Base-by-base conservation (phyloP, 1,139 yeast genomes). In the Saccharomyces hybrid region DNA sequence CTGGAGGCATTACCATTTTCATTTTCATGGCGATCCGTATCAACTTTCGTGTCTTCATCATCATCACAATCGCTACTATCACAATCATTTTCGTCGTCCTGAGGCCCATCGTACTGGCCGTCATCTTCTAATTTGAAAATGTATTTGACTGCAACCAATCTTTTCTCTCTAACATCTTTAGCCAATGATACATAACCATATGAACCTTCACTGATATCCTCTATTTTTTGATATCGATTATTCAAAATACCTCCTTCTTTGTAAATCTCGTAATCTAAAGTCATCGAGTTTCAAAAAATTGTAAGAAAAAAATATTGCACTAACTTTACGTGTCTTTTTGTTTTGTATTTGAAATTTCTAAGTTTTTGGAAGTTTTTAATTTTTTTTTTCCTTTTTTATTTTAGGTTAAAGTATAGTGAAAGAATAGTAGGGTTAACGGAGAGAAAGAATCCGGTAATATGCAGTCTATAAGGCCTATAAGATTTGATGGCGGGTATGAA, bases 101-200 rank as follows among this genome's bases (percentile, higher is more conserved):
- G 25, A 11, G 23, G n/a, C 5, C 13, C 13, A 14, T 38, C 44
- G 16, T 16, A 38, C 6, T 38, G 44, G n/a, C 44, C 44, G 34
- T 64, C 62, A 55, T 67, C 69, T 20, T 71, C 71, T 46, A 66
- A 57, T 54, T 74, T 73, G 64, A 73, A 75, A 58, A 90, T 85
- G 68, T 88, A 88, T 71, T 91, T 91, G 59, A 91, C 83, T 3
- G 97, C 97, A 32, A 87, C 96, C 53, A 87, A 71, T 53, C 76
- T 73, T 60, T 80, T 74, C 50, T 75, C 71, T 29, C 73, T 67
- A 5, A 79, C 74, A 69, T 91, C 96, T 64, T 83, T 83, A 5
- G 96, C 97, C 34, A 91, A 78, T 1, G 96, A 84, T 8, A 91
- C 98, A 53, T 87, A 80, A 48, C 98, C 98, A 70, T 89, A 91